Evolutionary conservation across 2,329 filamentous ascomycete genomes (phyloP).

Genomic region (Pleomassaria siparia): DNA sequence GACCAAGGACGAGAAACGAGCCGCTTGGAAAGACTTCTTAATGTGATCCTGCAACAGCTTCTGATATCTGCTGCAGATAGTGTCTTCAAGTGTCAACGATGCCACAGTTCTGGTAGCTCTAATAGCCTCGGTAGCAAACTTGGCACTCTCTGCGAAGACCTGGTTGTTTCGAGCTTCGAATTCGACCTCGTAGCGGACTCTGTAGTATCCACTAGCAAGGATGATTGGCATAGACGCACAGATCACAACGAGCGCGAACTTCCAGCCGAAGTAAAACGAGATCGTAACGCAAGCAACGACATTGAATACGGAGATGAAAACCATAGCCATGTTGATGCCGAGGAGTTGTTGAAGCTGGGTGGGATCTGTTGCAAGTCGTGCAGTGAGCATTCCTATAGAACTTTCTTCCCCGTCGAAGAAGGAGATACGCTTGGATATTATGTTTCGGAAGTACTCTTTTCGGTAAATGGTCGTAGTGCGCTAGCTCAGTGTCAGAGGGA

Average conservation of each 20-base stretch:
- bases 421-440: slow-evolving; percentile 56
- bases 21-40: slow-evolving; percentile 58
- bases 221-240: slow-evolving; percentile 57
- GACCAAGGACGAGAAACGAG: slow-evolving; percentile 60
- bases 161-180: slow-evolving; percentile 67
- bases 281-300: slow-evolving; percentile 64
- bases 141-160: slow-evolving; percentile 68
- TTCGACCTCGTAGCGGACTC: slow-evolving; percentile 58
- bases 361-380: slow-evolving; percentile 56
- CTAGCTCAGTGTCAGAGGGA: slow-evolving; percentile 12
- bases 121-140: slow-evolving; percentile 71
- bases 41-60: slow-evolving; percentile 60
- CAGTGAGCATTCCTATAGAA: slow-evolving; percentile 59
- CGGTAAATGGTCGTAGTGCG: slow-evolving; percentile 41
- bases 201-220: slow-evolving; percentile 47
- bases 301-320: slow-evolving; percentile 64
- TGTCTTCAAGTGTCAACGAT: slow-evolving; percentile 65
- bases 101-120: slow-evolving; percentile 70
- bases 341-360: slow-evolving; percentile 61
- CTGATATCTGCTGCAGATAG: slow-evolving; percentile 62
- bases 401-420: slow-evolving; percentile 62
- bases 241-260: slow-evolving; percentile 66
- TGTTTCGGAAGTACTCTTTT: slow-evolving; percentile 59
- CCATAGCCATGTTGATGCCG: slow-evolving; percentile 57
- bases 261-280: slow-evolving; percentile 71